phyloP scores from a whole-genome alignment of 192 early-diverging fungal genomes.

The Gamsiella multidivaricata region DNA sequence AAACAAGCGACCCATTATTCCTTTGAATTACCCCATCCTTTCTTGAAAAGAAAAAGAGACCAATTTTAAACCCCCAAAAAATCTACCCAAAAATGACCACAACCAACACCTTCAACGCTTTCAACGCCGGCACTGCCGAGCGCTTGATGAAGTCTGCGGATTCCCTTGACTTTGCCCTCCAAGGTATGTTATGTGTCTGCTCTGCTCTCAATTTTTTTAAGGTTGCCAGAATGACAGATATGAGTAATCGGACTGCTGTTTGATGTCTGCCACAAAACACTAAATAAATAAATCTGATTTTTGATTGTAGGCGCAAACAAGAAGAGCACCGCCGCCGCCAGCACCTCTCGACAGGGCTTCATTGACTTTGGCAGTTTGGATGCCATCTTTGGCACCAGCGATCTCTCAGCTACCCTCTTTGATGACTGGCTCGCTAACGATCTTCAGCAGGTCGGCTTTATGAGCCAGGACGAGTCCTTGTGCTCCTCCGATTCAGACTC shows the following conservation, averaged over 20 bases:
- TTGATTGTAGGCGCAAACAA: constrained; percentile 14
- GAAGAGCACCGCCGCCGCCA: constrained; percentile 4
- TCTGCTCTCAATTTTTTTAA: not conserved
- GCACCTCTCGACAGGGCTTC: constrained; percentile 10
- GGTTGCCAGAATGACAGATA: constrained; percentile 29
- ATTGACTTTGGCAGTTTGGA: constrained; percentile 42
- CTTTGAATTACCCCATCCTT: constrained; percentile 11
- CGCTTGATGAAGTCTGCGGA: constrained; percentile 50
- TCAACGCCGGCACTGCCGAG: constrained; percentile 39
- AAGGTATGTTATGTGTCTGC: constrained; percentile 24
- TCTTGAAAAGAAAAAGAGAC: not conserved
- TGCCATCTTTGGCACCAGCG: constrained; percentile 14
- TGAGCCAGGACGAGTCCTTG: constrained; percentile 31
- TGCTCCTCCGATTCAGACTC: constrained; percentile 33
- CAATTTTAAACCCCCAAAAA: constrained; percentile 1
- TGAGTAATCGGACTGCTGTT: constrained; percentile 52
- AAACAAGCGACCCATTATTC: not conserved
- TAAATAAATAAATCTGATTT: constrained; percentile 2
- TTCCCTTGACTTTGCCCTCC: constrained; percentile 48
- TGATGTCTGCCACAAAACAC: not conserved
- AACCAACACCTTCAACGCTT: constrained; percentile 21
- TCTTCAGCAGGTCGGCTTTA: constrained; percentile 55
- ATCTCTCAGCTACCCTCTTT: constrained; percentile 49
- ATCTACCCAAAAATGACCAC: constrained; percentile 41
- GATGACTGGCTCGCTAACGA: constrained; percentile 67